phyloP scores from a whole-genome alignment of 176 grass and related monocot species.

The Chrysopogon serrulatus region DNA sequence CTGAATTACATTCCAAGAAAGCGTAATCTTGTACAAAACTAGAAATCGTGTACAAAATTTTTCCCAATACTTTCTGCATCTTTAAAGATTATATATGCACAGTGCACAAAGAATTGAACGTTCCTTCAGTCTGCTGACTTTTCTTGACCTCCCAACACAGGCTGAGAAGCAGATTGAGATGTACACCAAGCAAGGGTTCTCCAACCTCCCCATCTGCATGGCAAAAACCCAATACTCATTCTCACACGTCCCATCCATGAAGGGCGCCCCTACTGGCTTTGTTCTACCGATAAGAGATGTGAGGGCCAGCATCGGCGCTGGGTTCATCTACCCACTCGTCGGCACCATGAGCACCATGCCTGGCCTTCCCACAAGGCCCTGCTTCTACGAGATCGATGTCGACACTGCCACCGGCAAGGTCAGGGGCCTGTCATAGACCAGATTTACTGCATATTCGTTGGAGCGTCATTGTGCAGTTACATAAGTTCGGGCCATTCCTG shows the following conservation, averaged over 20 bases:
- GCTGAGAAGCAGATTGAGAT: constrained; percentile 93
- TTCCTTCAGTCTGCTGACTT: constrained; percentile 1
- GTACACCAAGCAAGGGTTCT: constrained; percentile 93
- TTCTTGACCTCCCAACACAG: constrained; percentile 29
- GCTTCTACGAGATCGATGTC: constrained; percentile 90
- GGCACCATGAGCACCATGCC: constrained; percentile 98
- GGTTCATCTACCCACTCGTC: constrained; percentile 92
- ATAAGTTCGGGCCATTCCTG: constrained; percentile 4
- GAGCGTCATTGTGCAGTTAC: neutral
- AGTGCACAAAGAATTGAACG: neutral
- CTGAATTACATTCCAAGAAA: neutral
- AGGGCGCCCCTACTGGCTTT: constrained; percentile 61
- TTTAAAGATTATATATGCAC: neutral
- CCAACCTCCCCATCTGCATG: constrained; percentile 94
- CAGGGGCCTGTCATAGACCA: constrained; percentile 55
- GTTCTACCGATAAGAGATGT: constrained; percentile 88
- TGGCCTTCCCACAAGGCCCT: constrained; percentile 88
- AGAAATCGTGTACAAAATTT: neutral
- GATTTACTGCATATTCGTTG: neutral
- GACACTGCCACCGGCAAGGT: constrained; percentile 72
- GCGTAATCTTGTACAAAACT: neutral
- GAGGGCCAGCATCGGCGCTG: constrained; percentile 84
- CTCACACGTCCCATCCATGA: constrained; percentile 74
- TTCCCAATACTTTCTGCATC: neutral
- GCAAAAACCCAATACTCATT: constrained; percentile 98